Percentiles rank a stretch among this genome's conserved stretches.
Evolutionary conservation across 768 basidiomycete genomes (phyloP).

Genomic region (Dioszegia crocea): DNA sequence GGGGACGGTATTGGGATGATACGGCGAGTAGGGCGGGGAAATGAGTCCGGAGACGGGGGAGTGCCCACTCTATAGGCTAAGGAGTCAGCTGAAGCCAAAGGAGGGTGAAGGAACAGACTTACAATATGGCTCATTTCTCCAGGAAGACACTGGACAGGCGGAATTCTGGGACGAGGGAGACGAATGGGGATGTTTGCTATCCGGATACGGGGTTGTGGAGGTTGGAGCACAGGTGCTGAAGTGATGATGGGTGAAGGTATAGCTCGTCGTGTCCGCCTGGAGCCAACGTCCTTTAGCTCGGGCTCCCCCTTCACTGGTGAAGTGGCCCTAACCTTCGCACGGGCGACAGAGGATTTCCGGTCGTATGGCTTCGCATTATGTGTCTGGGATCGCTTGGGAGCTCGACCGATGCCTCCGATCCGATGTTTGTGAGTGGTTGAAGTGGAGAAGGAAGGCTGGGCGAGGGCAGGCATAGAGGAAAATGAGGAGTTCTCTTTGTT

Average conservation of each 20-base stretch:
- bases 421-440: constrained; percentile 11
- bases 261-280: not conserved
- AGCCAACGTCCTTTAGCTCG: not conserved
- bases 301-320: not conserved
- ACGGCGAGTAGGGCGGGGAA: constrained; percentile 18
- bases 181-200: constrained; percentile 11
- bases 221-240: not conserved
- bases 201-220: not conserved
- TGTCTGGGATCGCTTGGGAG: constrained; percentile 5
- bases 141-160: constrained; percentile 5
- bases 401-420: constrained; percentile 12
- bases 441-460: not conserved
- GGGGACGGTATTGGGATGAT: constrained; percentile 12
- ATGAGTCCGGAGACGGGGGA: not conserved
- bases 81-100: not conserved
- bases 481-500: constrained; percentile 17
- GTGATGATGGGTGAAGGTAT: not conserved
- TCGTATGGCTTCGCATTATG: constrained; percentile 15
- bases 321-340: constrained; percentile 4
- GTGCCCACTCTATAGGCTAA: constrained; percentile 16
- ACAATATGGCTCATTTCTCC: constrained; percentile 10
- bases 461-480: not conserved
- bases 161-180: constrained; percentile 11
- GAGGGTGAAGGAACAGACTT: not conserved
- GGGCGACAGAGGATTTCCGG: not conserved